Conservation (phyloP, 345 rosid genomes). For the Rhodamnia rubescens region DNA sequence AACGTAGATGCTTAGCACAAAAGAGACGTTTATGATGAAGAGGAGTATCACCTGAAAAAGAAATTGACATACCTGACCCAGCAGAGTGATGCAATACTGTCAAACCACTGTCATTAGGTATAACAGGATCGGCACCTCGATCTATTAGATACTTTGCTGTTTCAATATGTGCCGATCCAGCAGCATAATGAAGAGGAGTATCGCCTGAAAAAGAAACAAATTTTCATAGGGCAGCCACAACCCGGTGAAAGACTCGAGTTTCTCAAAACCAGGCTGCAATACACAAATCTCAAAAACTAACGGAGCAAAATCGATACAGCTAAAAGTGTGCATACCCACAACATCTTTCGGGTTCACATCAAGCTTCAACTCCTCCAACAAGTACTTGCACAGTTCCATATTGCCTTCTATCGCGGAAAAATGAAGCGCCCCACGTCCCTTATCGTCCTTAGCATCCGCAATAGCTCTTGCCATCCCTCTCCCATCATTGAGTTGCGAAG, state of each 20-base stretch:
- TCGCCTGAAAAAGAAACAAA: conserved; percentile 37
- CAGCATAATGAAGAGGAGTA: conserved; percentile 87
- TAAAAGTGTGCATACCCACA: conserved; percentile 33
- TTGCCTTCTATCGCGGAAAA: conserved; percentile 81
- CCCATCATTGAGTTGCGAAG: conserved; percentile 66
- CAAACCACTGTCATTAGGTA: conserved; percentile 65
- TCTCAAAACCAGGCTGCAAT: not conserved
- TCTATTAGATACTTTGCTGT: conserved; percentile 71
- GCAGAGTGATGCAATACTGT: conserved; percentile 88
- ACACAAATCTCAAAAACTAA: not conserved
- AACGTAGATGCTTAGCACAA: not conserved
- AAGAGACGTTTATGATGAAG: no score
- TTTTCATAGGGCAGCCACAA: not conserved
- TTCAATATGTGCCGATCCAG: conserved; percentile 59
- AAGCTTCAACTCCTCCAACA: conserved; percentile 70
- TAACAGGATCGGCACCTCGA: conserved; percentile 56
- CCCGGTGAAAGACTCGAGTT: not conserved
- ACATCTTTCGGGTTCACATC: conserved; percentile 57
- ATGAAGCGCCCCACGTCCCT: conserved; percentile 81
- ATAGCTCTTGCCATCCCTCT: conserved; percentile 54
- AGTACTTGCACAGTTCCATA: conserved; percentile 66
- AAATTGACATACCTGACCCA: conserved; percentile 41
- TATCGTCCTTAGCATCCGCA: conserved; percentile 71
- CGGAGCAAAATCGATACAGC: not conserved
- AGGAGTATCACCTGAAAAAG: not conserved